Conservation (phyloP, 2,329 filamentous ascomycete species). For the Arthrobotrys pseudoclavata region DNA sequence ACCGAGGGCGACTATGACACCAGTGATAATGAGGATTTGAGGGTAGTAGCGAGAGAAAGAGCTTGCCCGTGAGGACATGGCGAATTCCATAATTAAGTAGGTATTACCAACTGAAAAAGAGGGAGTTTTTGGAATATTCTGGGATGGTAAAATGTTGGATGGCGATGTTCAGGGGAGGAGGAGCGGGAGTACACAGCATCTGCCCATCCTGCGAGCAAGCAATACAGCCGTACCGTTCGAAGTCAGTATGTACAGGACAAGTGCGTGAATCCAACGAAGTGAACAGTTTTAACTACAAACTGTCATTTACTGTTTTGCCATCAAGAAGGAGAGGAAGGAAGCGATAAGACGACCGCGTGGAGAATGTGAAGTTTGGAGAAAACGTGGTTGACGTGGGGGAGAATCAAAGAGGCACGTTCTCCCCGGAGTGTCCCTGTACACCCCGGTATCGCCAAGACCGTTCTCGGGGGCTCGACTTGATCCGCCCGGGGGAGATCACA, state of each 20-base stretch:
- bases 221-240: not conserved
- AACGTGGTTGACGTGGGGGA: conserved; percentile 3
- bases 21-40: conserved; percentile 60
- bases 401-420: not conserved
- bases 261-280: not conserved
- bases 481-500: not conserved
- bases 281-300: not conserved
- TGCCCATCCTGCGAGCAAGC: conserved; percentile 8
- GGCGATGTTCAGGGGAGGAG: conserved; percentile 1
- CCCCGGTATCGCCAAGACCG: not conserved
- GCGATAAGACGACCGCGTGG: conserved; percentile 1
- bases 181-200: not conserved
- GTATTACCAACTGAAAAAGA: no score
- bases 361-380: not conserved
- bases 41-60: conserved; percentile 61
- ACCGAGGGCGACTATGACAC: conserved; percentile 60
- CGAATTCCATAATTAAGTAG: conserved; percentile 21
- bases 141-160: not conserved
- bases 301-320: not conserved
- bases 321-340: not conserved
- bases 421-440: not conserved
- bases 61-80: conserved; percentile 50
- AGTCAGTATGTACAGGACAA: not conserved
- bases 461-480: not conserved
- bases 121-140: not conserved